Evolutionary conservation across 202 grass and related monocot genomes (phyloP), one percentile per base, ranked within the genome.

Genomic region (Dendrocalamus latiflorus): DNA sequence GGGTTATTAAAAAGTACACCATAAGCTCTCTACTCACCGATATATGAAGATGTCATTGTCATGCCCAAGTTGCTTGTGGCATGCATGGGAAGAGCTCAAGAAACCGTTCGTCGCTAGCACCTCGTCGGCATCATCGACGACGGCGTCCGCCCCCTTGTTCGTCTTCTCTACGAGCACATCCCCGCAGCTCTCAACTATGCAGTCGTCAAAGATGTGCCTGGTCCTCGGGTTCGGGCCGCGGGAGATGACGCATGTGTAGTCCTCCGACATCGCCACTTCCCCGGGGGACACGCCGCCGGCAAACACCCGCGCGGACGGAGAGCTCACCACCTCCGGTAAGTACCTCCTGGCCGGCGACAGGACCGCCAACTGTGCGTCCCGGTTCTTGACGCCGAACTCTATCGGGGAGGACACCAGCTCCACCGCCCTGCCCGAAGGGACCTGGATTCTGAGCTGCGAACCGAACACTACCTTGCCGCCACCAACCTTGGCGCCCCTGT

Each of bases 131-230:
- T 66, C 78, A 8, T n/a, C n/a, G n/a, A n/a, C 75, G 24, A 20
- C 77, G 21, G 72, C 20, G 11, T 11, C 68, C n/a, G 65, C 65
- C 26, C 78, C 66, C 45, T 39, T 89, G 72, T 50, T 79, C 58
- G 25, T 25, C 83, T 73, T 84, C 1, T 34, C 59, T 1, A 56
- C 26, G 34, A 78, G 33, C 58, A 73, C 80, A 34, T 94, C 89
- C n/a, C n/a, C n/a, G n/a, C n/a, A n/a, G n/a, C n/a, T n/a, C n/a
- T n/a, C n/a, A n/a, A n/a, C n/a, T n/a, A 98, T 89, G 74, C 89
- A 80, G 84, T 98, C 88, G 58, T 98, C 92, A 36, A 98, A 98
- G 70, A 98, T 98, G 89, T 98, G 95, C 20, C 72, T 91, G 51
- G 92, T 98, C 79, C 67, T 93, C n/a, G 90, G 95, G 49, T 98